These are phyloP conservation scores for Leptomonas pyrrhocoris DNA, from an alignment of 208 protist genomes.

Conservation along the genomic window DNA sequence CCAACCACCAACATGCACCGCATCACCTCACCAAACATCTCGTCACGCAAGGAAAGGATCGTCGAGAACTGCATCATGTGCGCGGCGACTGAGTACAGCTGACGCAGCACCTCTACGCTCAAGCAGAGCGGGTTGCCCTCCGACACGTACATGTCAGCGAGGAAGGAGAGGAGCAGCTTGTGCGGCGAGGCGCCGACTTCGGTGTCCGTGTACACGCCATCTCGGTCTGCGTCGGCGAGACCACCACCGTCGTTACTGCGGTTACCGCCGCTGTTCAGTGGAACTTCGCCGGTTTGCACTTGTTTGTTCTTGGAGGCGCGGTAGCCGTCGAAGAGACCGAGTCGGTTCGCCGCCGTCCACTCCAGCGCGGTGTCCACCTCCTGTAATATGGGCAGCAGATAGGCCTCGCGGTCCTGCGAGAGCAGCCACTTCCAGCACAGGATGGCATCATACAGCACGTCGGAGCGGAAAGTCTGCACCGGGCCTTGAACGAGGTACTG, in stretches of 20 bases:
- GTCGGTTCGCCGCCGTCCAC: slow-evolving; percentile 62
- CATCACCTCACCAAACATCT: slow-evolving; percentile 84
- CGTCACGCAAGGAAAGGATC: slow-evolving; percentile 71
- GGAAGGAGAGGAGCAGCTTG: slow-evolving; percentile 73
- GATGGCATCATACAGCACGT: slow-evolving; percentile 58
- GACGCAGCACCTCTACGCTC: slow-evolving; percentile 54
- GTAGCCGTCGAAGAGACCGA: slow-evolving; percentile 82
- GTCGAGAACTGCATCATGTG: slow-evolving; percentile 55
- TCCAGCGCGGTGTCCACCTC: slow-evolving; percentile 66
- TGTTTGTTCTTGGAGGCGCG: slow-evolving; percentile 47
- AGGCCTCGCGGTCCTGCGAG: slow-evolving; percentile 46
- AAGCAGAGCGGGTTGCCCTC: slow-evolving; percentile 49
- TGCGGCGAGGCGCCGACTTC: slow-evolving; percentile 66
- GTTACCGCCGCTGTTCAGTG: background rate
- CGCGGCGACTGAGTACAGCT: slow-evolving; percentile 58
- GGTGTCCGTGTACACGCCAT: slow-evolving; percentile 31
- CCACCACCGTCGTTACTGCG: background rate
- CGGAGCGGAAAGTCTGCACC: slow-evolving; percentile 61
- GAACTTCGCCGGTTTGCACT: slow-evolving; percentile 63
- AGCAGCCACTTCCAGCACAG: slow-evolving; percentile 77
- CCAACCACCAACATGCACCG: slow-evolving; percentile 64
- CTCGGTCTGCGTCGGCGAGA: background rate
- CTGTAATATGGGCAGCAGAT: slow-evolving; percentile 55
- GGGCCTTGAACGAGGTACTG: slow-evolving; percentile 68
- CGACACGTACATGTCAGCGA: slow-evolving; percentile 68